Conservation (phyloP, 1,139 yeast species). For the Suhomyces maxii region DNA sequence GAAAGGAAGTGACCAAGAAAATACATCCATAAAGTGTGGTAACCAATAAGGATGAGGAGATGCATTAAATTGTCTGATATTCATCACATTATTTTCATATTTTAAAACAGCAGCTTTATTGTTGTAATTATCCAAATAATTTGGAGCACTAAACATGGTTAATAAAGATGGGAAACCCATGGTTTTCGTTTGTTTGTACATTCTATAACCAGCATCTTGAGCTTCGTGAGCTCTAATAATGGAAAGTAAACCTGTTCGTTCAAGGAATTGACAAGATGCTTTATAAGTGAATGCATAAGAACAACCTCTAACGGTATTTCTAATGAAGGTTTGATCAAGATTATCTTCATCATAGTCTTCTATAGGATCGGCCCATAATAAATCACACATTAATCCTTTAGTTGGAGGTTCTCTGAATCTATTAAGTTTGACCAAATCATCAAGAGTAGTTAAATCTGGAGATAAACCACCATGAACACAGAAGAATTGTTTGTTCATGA, state of each 20-base stretch:
- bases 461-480: slow-evolving; percentile 98
- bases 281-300: slow-evolving; percentile 85
- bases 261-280: slow-evolving; percentile 81
- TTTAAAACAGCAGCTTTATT: slow-evolving; percentile 95
- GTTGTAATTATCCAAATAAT: slow-evolving; percentile 88
- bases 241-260: slow-evolving; percentile 74
- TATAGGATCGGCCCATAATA: slow-evolving; percentile 94
- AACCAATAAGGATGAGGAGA: slow-evolving; percentile 97
- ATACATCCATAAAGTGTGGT: slow-evolving; percentile 96
- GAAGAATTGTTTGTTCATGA: slow-evolving; percentile 91
- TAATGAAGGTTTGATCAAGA: slow-evolving; percentile 51
- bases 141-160: slow-evolving; percentile 95
- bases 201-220: slow-evolving; percentile 95
- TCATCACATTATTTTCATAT: slow-evolving; percentile 90
- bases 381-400: slow-evolving; percentile 90
- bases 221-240: slow-evolving; percentile 97
- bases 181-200: slow-evolving; percentile 82
- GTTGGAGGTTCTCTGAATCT: slow-evolving; percentile 94
- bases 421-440: slow-evolving; percentile 68
- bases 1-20: slow-evolving; percentile 96
- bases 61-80: slow-evolving; percentile 89
- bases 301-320: slow-evolving; percentile 85
- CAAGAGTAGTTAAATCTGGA: slow-evolving; percentile 72
- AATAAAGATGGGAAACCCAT: slow-evolving; percentile 92
- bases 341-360: slow-evolving; percentile 81